phyloP scores from a whole-genome alignment of 2,329 filamentous ascomycete genomes.

The Fusarium sp. region DNA sequence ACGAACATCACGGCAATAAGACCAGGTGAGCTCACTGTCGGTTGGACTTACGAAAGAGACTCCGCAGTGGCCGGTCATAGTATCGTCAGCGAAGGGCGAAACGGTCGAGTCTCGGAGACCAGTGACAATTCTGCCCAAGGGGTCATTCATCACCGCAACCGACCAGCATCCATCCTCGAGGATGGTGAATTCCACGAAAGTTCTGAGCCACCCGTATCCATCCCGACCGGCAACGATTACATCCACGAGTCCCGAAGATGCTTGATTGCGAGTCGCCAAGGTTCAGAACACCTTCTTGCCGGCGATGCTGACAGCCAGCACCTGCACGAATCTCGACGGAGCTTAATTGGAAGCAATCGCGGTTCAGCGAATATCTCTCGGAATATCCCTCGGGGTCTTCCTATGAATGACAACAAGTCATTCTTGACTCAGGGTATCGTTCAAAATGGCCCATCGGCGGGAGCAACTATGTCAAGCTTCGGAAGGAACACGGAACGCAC shows the following conservation, averaged over 20 bases:
- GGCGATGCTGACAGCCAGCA: background rate
- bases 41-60: too few species aligned
- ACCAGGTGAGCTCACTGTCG: background rate
- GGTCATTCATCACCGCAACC: too few species aligned
- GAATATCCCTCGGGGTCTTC: background rate
- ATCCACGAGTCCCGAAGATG: background rate
- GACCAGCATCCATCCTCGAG: background rate
- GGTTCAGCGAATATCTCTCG: background rate
- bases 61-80: too few species aligned
- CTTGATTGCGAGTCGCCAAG: background rate
- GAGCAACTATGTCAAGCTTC: background rate
- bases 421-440: background rate
- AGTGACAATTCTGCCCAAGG: too few species aligned
- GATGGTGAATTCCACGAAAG: background rate
- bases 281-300: background rate
- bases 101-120: background rate
- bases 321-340: background rate
- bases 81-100: background rate
- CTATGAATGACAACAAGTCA: background rate
- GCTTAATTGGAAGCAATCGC: background rate
- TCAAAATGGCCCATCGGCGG: background rate
- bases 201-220: fast-evolving
- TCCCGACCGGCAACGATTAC: background rate
- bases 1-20: fast-evolving
- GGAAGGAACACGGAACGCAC: background rate